Conservation (phyloP, 495 filamentous ascomycete genomes). For the Antarctomyces pellizariae region DNA sequence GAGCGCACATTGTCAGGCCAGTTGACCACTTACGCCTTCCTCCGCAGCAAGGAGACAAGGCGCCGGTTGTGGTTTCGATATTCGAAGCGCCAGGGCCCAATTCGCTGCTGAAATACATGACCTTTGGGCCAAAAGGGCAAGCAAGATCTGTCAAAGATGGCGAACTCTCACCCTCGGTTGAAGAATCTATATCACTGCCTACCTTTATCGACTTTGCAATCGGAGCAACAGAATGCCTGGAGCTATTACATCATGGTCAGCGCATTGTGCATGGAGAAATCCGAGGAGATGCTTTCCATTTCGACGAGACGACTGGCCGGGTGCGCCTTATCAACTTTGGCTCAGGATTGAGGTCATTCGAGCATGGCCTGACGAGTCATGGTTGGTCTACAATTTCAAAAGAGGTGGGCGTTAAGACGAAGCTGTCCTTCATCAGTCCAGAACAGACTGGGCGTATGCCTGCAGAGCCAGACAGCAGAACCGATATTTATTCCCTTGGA, state of each 20-base stretch:
- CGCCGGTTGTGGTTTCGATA: constrained; percentile 44
- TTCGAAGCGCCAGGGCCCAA: constrained; percentile 60
- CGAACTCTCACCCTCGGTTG: constrained; percentile 4
- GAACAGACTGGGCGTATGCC: constrained; percentile 84
- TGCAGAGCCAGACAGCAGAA: constrained; percentile 68
- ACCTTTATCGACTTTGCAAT: constrained; percentile 75
- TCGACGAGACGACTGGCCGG: constrained; percentile 34
- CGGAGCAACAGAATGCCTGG: constrained; percentile 60
- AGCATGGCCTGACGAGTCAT: constrained; percentile 62
- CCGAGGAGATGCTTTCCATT: constrained; percentile 71
- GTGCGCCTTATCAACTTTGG: constrained; percentile 71
- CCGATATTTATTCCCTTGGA: constrained; percentile 76
- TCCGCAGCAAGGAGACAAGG: constrained; percentile 35
- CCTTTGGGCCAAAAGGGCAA: constrained; percentile 61
- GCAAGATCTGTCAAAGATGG: constrained; percentile 5
- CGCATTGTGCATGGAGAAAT: constrained; percentile 73
- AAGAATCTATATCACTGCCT: constrained; percentile 30
- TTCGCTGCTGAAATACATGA: constrained; percentile 40
- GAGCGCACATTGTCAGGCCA: constrained; percentile 48
- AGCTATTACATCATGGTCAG: constrained; percentile 66
- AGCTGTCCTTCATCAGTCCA: constrained; percentile 68
- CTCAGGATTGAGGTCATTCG: constrained; percentile 62
- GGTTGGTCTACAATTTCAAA: constrained; percentile 64
- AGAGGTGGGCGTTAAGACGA: constrained; percentile 60
- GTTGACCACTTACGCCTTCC: constrained; percentile 47